phyloP scores from a whole-genome alignment of 768 basidiomycete species.

The Pleurotus pulmonarius region DNA sequence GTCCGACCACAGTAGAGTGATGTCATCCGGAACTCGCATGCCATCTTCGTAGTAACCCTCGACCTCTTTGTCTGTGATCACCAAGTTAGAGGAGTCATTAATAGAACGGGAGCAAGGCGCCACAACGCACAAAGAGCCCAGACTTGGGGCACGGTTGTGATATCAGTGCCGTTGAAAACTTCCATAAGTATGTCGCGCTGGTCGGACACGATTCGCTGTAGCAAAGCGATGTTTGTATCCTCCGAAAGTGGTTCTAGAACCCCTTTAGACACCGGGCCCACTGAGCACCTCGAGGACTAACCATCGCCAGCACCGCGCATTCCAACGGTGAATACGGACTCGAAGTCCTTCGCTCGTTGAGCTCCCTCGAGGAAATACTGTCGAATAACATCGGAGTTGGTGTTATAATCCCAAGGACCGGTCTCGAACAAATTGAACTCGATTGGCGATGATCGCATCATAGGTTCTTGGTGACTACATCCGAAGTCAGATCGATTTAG shows the following conservation, averaged over 20 bases:
- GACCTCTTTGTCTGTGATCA: slow-evolving; percentile 49
- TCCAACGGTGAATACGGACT: slow-evolving; percentile 63
- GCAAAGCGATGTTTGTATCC: slow-evolving; percentile 42
- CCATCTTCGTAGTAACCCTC: slow-evolving; percentile 65
- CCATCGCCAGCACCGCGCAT: slow-evolving; percentile 64
- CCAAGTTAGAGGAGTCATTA: neutral
- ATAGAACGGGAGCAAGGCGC: neutral
- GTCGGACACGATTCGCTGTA: slow-evolving; percentile 53
- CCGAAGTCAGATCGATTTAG: neutral
- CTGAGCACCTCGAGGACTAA: slow-evolving; percentile 18
- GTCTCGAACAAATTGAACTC: slow-evolving; percentile 57
- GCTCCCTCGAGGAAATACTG: slow-evolving; percentile 61
- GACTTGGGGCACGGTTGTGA: slow-evolving; percentile 56
- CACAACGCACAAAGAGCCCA: slow-evolving; percentile 53
- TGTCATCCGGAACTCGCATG: slow-evolving; percentile 57
- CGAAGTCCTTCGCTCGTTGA: slow-evolving; percentile 53
- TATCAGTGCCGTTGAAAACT: slow-evolving; percentile 44
- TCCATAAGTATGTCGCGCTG: slow-evolving; percentile 58
- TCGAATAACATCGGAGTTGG: slow-evolving; percentile 52
- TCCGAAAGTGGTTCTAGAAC: slow-evolving; percentile 48
- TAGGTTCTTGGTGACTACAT: slow-evolving; percentile 65
- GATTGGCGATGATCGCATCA: slow-evolving; percentile 67
- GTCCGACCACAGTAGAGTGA: slow-evolving; percentile 68
- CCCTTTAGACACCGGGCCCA: neutral
- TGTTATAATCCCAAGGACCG: slow-evolving; percentile 62